These are phyloP conservation scores for Aspergillus conjunctus DNA, from an alignment of 495 filamentous ascomycete species.

Conservation along the genomic window DNA sequence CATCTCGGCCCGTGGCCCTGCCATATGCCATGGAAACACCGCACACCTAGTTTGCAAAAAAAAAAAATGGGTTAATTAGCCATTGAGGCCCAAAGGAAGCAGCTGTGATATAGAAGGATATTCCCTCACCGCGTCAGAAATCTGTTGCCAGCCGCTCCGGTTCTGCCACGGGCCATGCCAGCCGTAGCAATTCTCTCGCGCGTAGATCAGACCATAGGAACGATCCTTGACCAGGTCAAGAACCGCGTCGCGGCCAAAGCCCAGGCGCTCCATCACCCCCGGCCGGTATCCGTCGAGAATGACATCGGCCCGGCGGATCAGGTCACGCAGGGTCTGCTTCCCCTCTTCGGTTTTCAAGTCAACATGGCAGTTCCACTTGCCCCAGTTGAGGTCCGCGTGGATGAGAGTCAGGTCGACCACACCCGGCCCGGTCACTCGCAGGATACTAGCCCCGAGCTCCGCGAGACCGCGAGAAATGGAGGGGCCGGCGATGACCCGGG, in stretches of 20 bases:
- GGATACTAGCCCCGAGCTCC: constrained; percentile 60
- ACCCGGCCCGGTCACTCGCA: constrained; percentile 50
- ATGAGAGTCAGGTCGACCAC: neutral
- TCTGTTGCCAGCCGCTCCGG: constrained; percentile 51
- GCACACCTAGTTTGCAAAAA: neutral
- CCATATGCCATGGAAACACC: constrained; percentile 26
- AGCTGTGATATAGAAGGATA: neutral
- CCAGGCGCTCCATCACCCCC: constrained; percentile 52
- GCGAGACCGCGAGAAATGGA: constrained; percentile 53
- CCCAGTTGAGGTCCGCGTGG: constrained; percentile 23
- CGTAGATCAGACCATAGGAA: constrained; percentile 61
- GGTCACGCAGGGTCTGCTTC: constrained; percentile 36
- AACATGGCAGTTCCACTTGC: constrained; percentile 55
- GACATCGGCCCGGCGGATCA: constrained; percentile 59
- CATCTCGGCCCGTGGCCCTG: constrained; percentile 32
- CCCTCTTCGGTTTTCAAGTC: constrained; percentile 51
- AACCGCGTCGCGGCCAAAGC: constrained; percentile 51
- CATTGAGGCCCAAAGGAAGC: neutral
- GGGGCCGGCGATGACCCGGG: constrained; percentile 61
- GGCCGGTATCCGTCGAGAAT: constrained; percentile 59
- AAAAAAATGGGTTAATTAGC: neutral
- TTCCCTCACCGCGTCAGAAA: constrained; percentile 40
- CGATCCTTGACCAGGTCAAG: constrained; percentile 46
- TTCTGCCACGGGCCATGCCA: constrained; percentile 35
- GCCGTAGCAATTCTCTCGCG: constrained; percentile 68